phyloP scores from a whole-genome alignment of 495 filamentous ascomycete genomes.

The Penicillium waksmanii region DNA sequence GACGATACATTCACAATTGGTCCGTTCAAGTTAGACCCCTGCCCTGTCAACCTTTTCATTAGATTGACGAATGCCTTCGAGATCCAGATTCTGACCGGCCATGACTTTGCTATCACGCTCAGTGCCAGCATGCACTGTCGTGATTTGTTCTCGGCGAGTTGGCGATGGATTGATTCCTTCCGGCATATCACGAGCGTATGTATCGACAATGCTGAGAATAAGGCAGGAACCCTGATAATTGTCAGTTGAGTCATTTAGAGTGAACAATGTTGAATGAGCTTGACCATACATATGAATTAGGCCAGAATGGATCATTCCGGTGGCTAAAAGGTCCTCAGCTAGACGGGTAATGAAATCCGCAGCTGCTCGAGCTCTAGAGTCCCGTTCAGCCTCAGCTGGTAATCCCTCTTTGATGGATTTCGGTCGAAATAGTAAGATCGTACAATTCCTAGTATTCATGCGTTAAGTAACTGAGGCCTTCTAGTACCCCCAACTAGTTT shows the following conservation, averaged over 20 bases:
- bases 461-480: neutral
- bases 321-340: slow-evolving; percentile 21
- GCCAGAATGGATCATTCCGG: slow-evolving; percentile 9
- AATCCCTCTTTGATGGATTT: slow-evolving; percentile 8
- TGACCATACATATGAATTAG: slow-evolving; percentile 1
- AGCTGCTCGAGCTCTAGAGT: slow-evolving; percentile 15
- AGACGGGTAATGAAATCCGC: slow-evolving; percentile 17
- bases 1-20: slow-evolving; percentile 14
- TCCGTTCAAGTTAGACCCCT: slow-evolving; percentile 2
- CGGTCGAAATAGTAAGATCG: slow-evolving; percentile 18
- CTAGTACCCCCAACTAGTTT: too few relatives aligned
- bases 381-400: slow-evolving; percentile 16
- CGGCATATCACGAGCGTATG: slow-evolving; percentile 17
- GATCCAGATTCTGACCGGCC: slow-evolving; percentile 26
- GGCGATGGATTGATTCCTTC: slow-evolving; percentile 13
- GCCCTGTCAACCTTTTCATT: slow-evolving; percentile 20
- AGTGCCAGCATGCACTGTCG: slow-evolving; percentile 25
- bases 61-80: slow-evolving; percentile 18
- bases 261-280: neutral
- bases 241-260: neutral
- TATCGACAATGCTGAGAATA: slow-evolving; percentile 20
- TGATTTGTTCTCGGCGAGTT: slow-evolving; percentile 26
- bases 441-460: slow-evolving; percentile 7
- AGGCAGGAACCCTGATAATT: slow-evolving; percentile 14
- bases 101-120: slow-evolving; percentile 22